A percentile compares a stretch with the other conserved stretches of the same genome.
These are phyloP conservation scores for Gossypium davidsonii DNA, from an alignment of 441 rosid genomes.

Conservation along the genomic window DNA sequence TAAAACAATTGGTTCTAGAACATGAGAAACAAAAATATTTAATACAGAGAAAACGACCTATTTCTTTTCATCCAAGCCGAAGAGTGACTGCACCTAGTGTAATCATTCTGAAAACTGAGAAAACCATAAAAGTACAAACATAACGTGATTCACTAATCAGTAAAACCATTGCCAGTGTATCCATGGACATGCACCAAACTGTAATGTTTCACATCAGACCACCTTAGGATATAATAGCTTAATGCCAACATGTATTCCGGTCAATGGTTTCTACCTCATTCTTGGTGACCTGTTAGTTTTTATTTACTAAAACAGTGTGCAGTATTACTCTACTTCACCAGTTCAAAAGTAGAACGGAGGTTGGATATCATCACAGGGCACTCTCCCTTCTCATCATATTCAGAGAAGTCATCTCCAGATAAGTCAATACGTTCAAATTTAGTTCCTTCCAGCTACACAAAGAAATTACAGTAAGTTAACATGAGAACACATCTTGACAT, in stretches of 20 bases:
- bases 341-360: constrained; percentile 61
- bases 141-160: not conserved
- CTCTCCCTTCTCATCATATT: constrained; percentile 87
- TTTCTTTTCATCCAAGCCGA: not conserved
- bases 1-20: not conserved
- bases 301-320: constrained; percentile 14
- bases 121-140: not conserved
- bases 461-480: not conserved
- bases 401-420: constrained; percentile 66
- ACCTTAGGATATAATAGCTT: constrained; percentile 1
- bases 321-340: constrained; percentile 34
- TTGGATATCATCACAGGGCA: constrained; percentile 90
- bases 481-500: not conserved
- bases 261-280: constrained; percentile 13
- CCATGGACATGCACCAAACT: not conserved
- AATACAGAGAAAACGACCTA: not conserved
- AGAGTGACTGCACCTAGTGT: not conserved
- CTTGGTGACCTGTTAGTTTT: constrained; percentile 19
- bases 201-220: not conserved
- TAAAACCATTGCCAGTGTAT: not conserved
- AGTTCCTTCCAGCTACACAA: constrained; percentile 39
- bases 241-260: not conserved
- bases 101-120: not conserved
- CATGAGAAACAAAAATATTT: not conserved
- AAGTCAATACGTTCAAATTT: constrained; percentile 62